A percentile compares a stretch with the other conserved stretches of the same genome.
Evolutionary conservation across 768 basidiomycete genomes (phyloP).

Genomic region (Exsudoporus frostii): DNA sequence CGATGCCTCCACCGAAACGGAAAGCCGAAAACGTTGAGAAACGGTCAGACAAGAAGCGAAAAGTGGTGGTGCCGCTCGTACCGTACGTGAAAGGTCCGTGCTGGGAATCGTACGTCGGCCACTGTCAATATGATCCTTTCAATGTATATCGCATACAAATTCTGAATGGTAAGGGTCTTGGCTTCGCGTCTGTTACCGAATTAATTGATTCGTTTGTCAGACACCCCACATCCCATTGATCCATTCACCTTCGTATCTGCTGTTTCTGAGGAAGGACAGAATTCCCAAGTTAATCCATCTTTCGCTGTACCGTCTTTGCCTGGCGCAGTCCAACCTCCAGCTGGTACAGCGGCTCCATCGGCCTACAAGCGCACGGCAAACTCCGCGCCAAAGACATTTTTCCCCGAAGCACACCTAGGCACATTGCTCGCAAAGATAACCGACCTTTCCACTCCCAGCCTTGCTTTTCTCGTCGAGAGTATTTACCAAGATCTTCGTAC

Average conservation of each 20-base stretch:
- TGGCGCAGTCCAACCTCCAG: slow-evolving; percentile 28
- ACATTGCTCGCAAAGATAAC: slow-evolving; percentile 62
- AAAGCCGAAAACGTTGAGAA: slow-evolving; percentile 53
- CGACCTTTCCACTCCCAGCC: slow-evolving; percentile 55
- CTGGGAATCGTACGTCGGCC: slow-evolving; percentile 70
- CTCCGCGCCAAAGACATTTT: slow-evolving; percentile 49
- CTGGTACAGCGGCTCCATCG: slow-evolving; percentile 13
- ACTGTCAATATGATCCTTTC: slow-evolving; percentile 68
- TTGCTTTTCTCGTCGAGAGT: slow-evolving; percentile 67
- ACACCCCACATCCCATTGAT: slow-evolving; percentile 68
- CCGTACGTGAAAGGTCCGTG: slow-evolving; percentile 81
- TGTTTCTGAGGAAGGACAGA: slow-evolving; percentile 36
- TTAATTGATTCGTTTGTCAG: slow-evolving; percentile 35
- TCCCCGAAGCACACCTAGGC: slow-evolving; percentile 66
- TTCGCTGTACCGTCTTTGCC: slow-evolving; percentile 51
- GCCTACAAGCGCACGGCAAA: slow-evolving; percentile 27
- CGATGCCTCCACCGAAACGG: slow-evolving; percentile 53
- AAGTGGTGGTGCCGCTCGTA: slow-evolving; percentile 72
- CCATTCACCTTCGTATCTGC: slow-evolving; percentile 73
- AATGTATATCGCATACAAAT: slow-evolving; percentile 73
- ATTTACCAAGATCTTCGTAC: slow-evolving; percentile 65
- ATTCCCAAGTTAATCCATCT: slow-evolving; percentile 24
- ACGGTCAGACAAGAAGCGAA: slow-evolving; percentile 64
- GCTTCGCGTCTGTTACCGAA: background rate
- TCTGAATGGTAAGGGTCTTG: slow-evolving; percentile 68